phyloP scores from a whole-genome alignment of 345 rosid genomes.

The Salix dunnii region DNA sequence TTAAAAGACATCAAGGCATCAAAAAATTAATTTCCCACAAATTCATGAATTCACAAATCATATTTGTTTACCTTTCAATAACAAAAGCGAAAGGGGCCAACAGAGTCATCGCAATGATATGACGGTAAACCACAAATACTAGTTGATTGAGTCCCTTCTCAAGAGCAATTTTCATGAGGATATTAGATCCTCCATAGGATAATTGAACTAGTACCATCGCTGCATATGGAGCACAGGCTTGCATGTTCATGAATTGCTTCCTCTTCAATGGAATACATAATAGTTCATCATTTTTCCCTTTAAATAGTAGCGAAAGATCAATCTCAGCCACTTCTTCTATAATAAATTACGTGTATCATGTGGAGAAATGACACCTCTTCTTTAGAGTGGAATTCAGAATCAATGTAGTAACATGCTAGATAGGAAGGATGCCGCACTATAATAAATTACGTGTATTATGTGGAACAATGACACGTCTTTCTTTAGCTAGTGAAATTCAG shows the following conservation, averaged over 20 bases:
- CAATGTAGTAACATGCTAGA: too few relatives aligned
- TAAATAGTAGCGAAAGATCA: too few relatives aligned
- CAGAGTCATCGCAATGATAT: slow-evolving; percentile 32
- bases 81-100: slow-evolving; percentile 39
- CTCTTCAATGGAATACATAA: not conserved
- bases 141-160: slow-evolving; percentile 35
- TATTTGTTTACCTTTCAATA: slow-evolving; percentile 35
- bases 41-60: too few relatives aligned
- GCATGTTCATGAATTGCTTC: slow-evolving; percentile 9
- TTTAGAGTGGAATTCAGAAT: too few relatives aligned
- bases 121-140: slow-evolving; percentile 40
- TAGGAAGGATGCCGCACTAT: too few relatives aligned
- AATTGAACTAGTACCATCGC: slow-evolving; percentile 36
- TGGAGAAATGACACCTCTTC: too few relatives aligned
- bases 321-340: too few relatives aligned
- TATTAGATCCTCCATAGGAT: slow-evolving; percentile 37
- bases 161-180: slow-evolving; percentile 40
- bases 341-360: too few relatives aligned
- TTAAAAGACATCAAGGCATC: not conserved
- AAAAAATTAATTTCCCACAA: not conserved
- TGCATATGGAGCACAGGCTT: slow-evolving; percentile 14
- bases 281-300: too few relatives aligned
- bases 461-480: too few relatives aligned
- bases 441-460: too few relatives aligned
- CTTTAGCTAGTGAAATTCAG: too few relatives aligned